Evolutionary conservation across 164 flowering plant genomes (phyloP).

Genomic region (Vitis rotundifolia): DNA sequence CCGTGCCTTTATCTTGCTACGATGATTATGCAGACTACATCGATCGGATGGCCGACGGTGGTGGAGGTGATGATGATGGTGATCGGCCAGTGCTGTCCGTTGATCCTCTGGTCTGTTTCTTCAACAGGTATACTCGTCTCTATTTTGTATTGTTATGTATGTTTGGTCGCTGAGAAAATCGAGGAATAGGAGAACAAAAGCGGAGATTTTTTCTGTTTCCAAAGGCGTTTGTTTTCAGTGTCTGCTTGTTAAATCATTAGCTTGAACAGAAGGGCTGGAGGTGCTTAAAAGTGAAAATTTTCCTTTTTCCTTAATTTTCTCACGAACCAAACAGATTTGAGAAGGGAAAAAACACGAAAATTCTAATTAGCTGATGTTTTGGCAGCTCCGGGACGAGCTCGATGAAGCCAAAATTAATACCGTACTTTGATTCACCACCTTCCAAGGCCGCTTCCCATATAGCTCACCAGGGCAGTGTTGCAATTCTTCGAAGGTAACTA

Average conservation of each 20-base stretch:
- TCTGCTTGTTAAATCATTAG: too few species aligned
- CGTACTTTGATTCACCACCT: constrained; percentile 39
- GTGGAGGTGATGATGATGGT: background rate
- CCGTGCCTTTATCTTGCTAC: constrained; percentile 47
- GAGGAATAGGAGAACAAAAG: background rate
- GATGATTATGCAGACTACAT: constrained; percentile 42
- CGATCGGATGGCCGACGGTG: constrained; percentile 33
- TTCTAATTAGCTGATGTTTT: background rate
- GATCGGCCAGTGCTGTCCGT: constrained; percentile 35
- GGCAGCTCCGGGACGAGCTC: constrained; percentile 44
- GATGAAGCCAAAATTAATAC: constrained; percentile 43
- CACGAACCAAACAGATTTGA: background rate
- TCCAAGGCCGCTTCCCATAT: constrained; percentile 30
- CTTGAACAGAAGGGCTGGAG: too few species aligned
- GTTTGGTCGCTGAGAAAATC: background rate
- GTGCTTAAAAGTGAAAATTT: background rate
- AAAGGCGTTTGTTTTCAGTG: too few species aligned
- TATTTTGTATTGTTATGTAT: background rate
- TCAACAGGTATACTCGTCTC: constrained; percentile 36
- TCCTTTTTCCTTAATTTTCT: background rate
- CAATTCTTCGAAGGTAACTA: constrained; percentile 30
- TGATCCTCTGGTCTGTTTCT: constrained; percentile 59
- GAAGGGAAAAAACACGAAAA: background rate
- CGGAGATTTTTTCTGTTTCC: too few species aligned
- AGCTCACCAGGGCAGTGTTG: constrained; percentile 32